Base-by-base conservation (phyloP, 768 basidiomycete genomes). In the Lactifluus volemus region DNA sequence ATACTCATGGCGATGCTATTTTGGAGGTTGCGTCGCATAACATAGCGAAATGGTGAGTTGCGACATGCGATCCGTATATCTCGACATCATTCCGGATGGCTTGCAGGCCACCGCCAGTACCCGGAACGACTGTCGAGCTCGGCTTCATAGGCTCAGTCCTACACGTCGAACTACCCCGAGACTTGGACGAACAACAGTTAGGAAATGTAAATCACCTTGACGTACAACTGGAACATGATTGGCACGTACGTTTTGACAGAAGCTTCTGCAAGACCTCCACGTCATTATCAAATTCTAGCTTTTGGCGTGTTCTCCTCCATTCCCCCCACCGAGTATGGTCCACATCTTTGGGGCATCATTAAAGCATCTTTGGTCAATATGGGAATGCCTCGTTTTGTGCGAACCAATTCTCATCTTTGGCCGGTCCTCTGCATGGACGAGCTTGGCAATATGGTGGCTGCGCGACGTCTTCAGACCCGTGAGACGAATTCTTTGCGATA, bases 341-440 rank as follows among this genome's bases (percentile, higher is more conserved):
- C 70, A 77, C 10, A 76, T 84, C 7, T 85, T 89, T 61, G 85
- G 87, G 67, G 81, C 85, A 0, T 80, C 81, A 15, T 66, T 88
- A 30, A 70, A 84, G 3, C 81, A 88, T 65, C 70, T 89, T 29
- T 90, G 88, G 89, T 88, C 89, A 5, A 79, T 88, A 55, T 99
- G 96, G 96, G 96, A 99, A 72, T 94, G 94, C 57, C 75, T 98
- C 0, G 79, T 98, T 0, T 78, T 98, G 10, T 91, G 88, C 63
- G 95, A 99, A 69, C 92, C 96, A 0, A 79, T 99, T 7, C 74
- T 98, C 19, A 78, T 98, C 32, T 94, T 88, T 65, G 88, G 88
- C 3, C 72, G 83, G 1, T 86, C 85, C 0, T 92, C 95, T 19
- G 81, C 88, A 0, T 79, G 85, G 69, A 91, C 89, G 0, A 94